Evolutionary conservation across 2,329 filamentous ascomycete species (phyloP), one percentile per base, ranked within the genome.

Genomic region (Dothistroma pini): DNA sequence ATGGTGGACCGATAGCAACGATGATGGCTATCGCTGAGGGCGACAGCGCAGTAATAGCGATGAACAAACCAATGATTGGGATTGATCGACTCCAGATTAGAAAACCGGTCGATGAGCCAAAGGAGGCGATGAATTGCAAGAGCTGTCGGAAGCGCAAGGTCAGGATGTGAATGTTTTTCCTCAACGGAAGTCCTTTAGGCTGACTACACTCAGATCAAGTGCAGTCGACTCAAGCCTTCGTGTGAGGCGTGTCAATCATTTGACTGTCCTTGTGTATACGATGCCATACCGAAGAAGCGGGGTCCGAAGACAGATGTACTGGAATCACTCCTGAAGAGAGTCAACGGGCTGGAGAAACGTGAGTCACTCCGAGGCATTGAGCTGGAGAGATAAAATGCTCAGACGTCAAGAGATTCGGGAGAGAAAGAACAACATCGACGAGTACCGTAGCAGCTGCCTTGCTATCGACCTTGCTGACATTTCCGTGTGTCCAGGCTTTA

Each of bases 121-220:
- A 89, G 70, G 91, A 96, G 80, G 90, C 89, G 35, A 96, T 96
- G 91, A 96, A 96, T 76, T 96, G 91, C 85, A 96, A 96, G 77
- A 95, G 90, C 59, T 96, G 91, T 80, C 86, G 91, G 69, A 96
- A 96, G 78, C 84, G 91, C 79, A 96, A 96, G 88, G 91, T 93
- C n/a, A 44, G 54, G 21, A 29, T 16, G 32, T 50, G 35, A 21
- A 32, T 57, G 8, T n/a, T 41, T 19, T 5, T 44, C 41, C 38
- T 41, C 16, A 44, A 19, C 41, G 11, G 41, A 44, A 44, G 8
- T 14, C 56, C 49, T 54, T 61, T 16, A 57, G 52, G 50, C 44
- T 19, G 16, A 58, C 16, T 11, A 6, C 25, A 6, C 12, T 53
- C 64, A 96, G 91, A 96, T 96, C 78, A 96, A 96, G 79, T 96